These are phyloP conservation scores for Stemphylium beticola DNA, from an alignment of 2,329 filamentous ascomycete genomes.

Conservation along the genomic window DNA sequence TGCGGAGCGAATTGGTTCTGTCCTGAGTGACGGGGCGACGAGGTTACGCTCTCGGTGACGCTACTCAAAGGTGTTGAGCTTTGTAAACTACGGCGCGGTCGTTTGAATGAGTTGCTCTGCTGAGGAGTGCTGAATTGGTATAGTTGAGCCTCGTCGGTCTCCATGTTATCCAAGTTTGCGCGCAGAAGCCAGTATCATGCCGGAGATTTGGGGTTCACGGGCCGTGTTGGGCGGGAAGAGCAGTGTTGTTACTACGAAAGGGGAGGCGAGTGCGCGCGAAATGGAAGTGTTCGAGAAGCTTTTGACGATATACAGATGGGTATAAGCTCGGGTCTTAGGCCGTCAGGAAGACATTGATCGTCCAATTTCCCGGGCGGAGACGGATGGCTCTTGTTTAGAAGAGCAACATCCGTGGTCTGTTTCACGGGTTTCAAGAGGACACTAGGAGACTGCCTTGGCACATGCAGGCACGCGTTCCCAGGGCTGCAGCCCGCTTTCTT, in stretches of 20 bases:
- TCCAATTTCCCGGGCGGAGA: constrained; percentile 49
- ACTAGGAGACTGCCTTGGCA: constrained; percentile 33
- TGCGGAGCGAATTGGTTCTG: constrained; percentile 44
- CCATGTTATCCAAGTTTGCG: constrained; percentile 45
- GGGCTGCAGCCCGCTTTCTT: constrained; percentile 32
- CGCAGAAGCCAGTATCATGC: constrained; percentile 43
- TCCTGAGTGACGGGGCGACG: constrained; percentile 44
- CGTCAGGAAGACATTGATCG: constrained; percentile 50
- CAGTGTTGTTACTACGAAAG: constrained; percentile 34
- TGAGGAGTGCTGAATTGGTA: constrained; percentile 46
- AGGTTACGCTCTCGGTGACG: constrained; percentile 46
- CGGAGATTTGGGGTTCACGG: constrained; percentile 41
- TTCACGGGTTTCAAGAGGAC: constrained; percentile 33
- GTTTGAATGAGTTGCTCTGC: constrained; percentile 45
- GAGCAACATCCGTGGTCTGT: constrained; percentile 25
- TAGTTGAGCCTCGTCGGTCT: constrained; percentile 47
- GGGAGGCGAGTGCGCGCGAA: constrained; percentile 33
- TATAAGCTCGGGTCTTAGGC: constrained; percentile 43
- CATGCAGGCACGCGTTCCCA: constrained; percentile 44
- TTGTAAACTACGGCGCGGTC: constrained; percentile 47
- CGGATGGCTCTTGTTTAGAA: constrained; percentile 49
- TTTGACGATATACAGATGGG: constrained; percentile 41
- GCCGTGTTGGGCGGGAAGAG: constrained; percentile 37
- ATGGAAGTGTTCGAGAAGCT: constrained; percentile 47
- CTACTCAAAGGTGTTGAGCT: constrained; percentile 45